Percentiles rank a stretch among this genome's conserved stretches.
Evolutionary conservation across 1,284 basidiomycete species (phyloP).

Genomic region (Wolfiporia cocos): DNA sequence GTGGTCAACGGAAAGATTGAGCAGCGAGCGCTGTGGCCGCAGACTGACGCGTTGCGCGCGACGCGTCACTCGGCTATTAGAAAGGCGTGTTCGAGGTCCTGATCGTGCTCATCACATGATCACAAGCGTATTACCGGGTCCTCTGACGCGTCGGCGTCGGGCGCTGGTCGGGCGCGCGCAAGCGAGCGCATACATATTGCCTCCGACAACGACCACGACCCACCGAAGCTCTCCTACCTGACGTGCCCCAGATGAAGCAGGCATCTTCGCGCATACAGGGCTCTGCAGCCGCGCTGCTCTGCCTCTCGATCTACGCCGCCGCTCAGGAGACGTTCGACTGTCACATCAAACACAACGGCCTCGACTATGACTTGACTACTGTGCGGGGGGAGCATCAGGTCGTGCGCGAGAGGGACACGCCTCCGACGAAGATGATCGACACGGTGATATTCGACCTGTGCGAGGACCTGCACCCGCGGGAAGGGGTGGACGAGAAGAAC

Average conservation of each 20-base stretch:
- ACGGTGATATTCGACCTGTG: constrained; percentile 43
- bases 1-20: not conserved
- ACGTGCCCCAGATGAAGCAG: too few species aligned
- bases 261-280: too few species aligned
- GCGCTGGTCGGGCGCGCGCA: constrained; percentile 1
- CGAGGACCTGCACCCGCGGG: constrained; percentile 43
- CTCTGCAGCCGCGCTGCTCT: too few species aligned
- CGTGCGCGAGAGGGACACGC: constrained; percentile 30
- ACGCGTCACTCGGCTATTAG: constrained; percentile 19
- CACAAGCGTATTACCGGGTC: too few species aligned
- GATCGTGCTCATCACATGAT: too few species aligned
- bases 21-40: constrained; percentile 1
- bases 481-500: constrained; percentile 47
- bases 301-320: too few species aligned
- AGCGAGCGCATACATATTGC: not conserved
- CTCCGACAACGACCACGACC: too few species aligned
- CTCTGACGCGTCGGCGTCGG: too few species aligned
- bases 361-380: constrained; percentile 53
- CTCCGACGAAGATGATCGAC: constrained; percentile 33
- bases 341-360: constrained; percentile 36
- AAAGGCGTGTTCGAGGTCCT: too few species aligned
- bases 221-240: too few species aligned
- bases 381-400: constrained; percentile 45
- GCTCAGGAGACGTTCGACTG: constrained; percentile 61
- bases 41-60: constrained; percentile 21